Conservation (phyloP, 2,329 filamentous ascomycete genomes). For the Microsporum audouinii region DNA sequence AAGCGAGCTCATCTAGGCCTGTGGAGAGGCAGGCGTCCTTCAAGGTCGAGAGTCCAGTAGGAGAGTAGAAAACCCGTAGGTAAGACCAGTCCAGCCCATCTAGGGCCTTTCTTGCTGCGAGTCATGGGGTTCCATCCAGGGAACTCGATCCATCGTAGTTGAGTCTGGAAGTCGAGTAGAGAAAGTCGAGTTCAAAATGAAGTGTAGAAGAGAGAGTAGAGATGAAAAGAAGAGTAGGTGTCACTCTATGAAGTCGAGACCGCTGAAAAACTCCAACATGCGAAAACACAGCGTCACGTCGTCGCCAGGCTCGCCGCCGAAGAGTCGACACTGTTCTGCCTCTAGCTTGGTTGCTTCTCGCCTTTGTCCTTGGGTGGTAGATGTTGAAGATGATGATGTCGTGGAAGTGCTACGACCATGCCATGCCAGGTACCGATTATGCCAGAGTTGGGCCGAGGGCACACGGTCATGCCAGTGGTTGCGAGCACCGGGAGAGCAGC, state of each 20-base stretch:
- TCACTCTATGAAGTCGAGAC: slow-evolving; percentile 35
- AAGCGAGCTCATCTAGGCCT: neutral
- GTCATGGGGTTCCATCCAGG: neutral
- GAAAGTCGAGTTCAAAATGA: neutral
- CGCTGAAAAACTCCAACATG: slow-evolving; percentile 41
- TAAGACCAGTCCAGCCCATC: neutral
- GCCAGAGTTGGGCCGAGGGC: slow-evolving; percentile 31
- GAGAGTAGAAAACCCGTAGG: neutral
- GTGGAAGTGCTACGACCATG: slow-evolving; percentile 20
- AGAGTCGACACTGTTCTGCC: slow-evolving; percentile 35
- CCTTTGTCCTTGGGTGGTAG: neutral
- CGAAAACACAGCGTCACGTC: slow-evolving; percentile 36
- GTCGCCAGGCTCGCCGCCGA: slow-evolving; percentile 36
- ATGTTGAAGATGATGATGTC: neutral
- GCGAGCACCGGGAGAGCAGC: neutral
- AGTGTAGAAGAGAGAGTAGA: neutral
- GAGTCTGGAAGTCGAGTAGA: neutral
- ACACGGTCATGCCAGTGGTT: slow-evolving; percentile 6
- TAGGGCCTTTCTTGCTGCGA: slow-evolving; percentile 1
- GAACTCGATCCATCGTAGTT: neutral
- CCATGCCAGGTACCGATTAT: slow-evolving; percentile 32
- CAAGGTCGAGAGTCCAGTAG: neutral
- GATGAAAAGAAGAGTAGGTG: neutral
- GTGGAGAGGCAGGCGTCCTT: neutral
- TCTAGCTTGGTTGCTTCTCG: slow-evolving; percentile 20